Base-by-base conservation (phyloP, 2,329 filamentous ascomycete genomes). In the Aureobasidium sp. region DNA sequence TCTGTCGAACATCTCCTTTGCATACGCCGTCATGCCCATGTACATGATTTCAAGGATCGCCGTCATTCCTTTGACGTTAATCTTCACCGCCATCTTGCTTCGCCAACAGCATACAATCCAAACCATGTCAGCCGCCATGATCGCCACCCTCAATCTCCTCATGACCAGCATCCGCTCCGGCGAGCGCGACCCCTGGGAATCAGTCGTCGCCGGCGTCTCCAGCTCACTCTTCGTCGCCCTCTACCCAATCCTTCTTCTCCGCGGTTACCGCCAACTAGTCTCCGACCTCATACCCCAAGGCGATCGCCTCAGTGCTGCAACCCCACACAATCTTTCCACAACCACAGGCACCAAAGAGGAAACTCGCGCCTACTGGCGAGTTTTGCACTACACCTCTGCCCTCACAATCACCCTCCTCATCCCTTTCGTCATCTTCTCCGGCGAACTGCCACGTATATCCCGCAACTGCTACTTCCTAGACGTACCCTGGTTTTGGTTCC, bases 391-490 rank as follows among this genome's bases (percentile, higher is more conserved):
- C 66, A 78, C 75, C 1, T 82, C 80, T 3, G 66, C 79, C 3
- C 72, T 83, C 29, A 78, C 79, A 3, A 75, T 83, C 45, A 65
- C 79, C 34, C 68, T 82, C 2, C 75, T 82, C 44, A 73, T 77
- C 1, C 81, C 81, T 1, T 74, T 82, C 47, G 75, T 81, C 22
- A 67, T 82, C 29, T 64, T 83, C 20, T 79, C 77, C 1, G 81
- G 81, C 36, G 81, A 82, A 58, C 66, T 81, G 2, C 68, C 70
- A 5, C 74, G 79, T 61, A 81, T 83, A 37, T 73, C 73, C 58
- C 76, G 78, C 20, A 82, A 82, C 64, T 81, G 81, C 61, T 81
- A 82, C 60, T 79, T 82, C 69, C 74, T 83, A 12, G 81, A 83
- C 62, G 78, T 82, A 0, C 79, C 79, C 2, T 83, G 79, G 69